Evolutionary conservation across 2,329 filamentous ascomycete genomes (phyloP), one percentile per base, ranked within the genome.

Genomic region (Sarocladium strictum): DNA sequence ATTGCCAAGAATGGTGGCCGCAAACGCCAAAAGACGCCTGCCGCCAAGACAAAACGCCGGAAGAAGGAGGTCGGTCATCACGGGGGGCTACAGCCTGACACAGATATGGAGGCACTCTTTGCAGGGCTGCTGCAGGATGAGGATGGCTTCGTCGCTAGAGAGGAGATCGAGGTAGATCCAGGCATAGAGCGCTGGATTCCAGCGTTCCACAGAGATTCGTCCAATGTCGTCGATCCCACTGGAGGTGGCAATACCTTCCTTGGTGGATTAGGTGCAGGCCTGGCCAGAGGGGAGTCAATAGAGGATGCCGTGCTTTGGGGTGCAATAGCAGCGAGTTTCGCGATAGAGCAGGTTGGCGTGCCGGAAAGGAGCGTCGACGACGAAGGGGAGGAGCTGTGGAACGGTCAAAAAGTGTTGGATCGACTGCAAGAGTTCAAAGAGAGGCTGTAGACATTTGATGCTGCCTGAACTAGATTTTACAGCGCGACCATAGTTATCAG

Each of bases 241-340:
- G 94, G 94, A 10, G 94, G 91, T 19, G 94, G 94, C 1, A 99
- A 99, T 69, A 86, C 88, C 0, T 97, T 97, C 63, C 75, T 97
- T 23, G 79, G 79, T 21, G 79, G 80, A n/a, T 61, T 84, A 47
- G 73, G 76, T 0, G 74, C 85, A 12, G 83, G 76, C 1, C 69
- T 87, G 60, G 84, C 76, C 29, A 72, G 86, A 53, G 84, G 81
- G 1, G 75, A 79, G 60, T 65, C 68, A 24, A 74, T 89, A 38
- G 82, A 85, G 57, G 84, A 90, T 62, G 91, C 90, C 4, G 85
- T 88, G 4, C 76, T 82, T 0, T 93, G 87, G 83, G 94, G 86
- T 3, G 87, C 83, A 45, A 79, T 97, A 5, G 87, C 90, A 2
- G 93, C 94, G 7, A 92, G 91, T 64, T 94, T 96, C 69, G 90